Evolutionary conservation across 148 eudicot genomes (phyloP), one percentile per base, ranked within the genome.

Genomic region (Gaultheria prostrata): DNA sequence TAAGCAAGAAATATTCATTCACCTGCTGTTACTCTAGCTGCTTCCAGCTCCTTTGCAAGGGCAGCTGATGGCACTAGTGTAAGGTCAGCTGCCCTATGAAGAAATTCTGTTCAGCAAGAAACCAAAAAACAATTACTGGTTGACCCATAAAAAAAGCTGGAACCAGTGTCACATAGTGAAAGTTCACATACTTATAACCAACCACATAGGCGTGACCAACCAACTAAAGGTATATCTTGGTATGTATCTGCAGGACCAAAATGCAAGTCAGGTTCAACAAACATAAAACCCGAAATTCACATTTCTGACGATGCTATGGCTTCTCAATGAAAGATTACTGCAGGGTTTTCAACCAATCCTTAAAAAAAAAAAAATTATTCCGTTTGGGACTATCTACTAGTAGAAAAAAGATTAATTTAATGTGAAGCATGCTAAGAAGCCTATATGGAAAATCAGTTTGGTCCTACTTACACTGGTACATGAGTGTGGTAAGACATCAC

Each of bases 401-500:
- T 39, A 43, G 61, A 35, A 73, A 8, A 6, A 2, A n/a, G 54
- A 12, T 32, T 43, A 39, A 82, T 56, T 18, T 26, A 76, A 28
- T 9, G 48, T 63, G 5, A 48, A 11, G 8, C 28, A 71, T 35
- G 33, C 20, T 2, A 69, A 72, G 74, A 61, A 59, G 26, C 46
- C 57, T 43, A 2, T 35, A 39, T 0, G 75, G 49, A 67, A 79
- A 39, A 82, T 32, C 51, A 56, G n/a, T 39, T 10, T 53, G 35
- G 70, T 15, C 79, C 4, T 82, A 87, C 95, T 89, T 91, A 97
- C 99, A 97, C 97, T 83, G 99, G 99, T 77, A 97, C 95, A 83
- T 97, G 99, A 8, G 99, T 97, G 85, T 97, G 97, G 88, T 94
- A 97, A 50, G 99, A 97, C 99, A 97, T 97, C 88, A 97, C 98